phyloP scores from a whole-genome alignment of 2,329 filamentous ascomycete species.

The Trichoderma semiorbis region DNA sequence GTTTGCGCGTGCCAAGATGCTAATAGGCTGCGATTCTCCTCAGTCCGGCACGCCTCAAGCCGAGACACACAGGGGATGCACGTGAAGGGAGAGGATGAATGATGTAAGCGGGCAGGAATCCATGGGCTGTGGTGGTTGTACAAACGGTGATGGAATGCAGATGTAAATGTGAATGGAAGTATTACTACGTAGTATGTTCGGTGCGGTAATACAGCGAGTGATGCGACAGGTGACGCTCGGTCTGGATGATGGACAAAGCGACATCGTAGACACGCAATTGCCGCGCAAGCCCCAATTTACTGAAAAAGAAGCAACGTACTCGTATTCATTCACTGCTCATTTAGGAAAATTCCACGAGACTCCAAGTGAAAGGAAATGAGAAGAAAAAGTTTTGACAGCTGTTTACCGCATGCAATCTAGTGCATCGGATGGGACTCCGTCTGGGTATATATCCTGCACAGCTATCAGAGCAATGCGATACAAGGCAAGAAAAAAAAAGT shows the following conservation, averaged over 20 bases:
- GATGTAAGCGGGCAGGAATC: neutral
- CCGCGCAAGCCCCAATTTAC: neutral
- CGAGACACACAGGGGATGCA: neutral
- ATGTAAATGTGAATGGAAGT: neutral
- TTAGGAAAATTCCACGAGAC: neutral
- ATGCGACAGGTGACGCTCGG: neutral
- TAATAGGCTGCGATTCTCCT: neutral
- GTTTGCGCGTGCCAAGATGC: neutral
- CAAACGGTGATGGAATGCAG: neutral
- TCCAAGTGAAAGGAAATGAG: neutral
- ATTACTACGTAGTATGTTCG: neutral
- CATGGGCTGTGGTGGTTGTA: neutral
- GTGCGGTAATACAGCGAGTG: neutral
- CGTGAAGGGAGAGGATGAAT: neutral
- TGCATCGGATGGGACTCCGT: neutral
- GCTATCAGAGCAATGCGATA: neutral
- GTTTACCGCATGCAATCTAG: neutral
- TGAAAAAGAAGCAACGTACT: neutral
- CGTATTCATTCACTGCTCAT: neutral
- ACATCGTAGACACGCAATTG: conserved; percentile 1
- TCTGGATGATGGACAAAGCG: neutral
- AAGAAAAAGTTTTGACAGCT: neutral
- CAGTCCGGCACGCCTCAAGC: conserved; percentile 1
- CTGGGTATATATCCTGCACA: neutral
- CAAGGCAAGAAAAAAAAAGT: neutral